Evolutionary conservation across 768 basidiomycete genomes (phyloP).

Genomic region (Mycena amicta): DNA sequence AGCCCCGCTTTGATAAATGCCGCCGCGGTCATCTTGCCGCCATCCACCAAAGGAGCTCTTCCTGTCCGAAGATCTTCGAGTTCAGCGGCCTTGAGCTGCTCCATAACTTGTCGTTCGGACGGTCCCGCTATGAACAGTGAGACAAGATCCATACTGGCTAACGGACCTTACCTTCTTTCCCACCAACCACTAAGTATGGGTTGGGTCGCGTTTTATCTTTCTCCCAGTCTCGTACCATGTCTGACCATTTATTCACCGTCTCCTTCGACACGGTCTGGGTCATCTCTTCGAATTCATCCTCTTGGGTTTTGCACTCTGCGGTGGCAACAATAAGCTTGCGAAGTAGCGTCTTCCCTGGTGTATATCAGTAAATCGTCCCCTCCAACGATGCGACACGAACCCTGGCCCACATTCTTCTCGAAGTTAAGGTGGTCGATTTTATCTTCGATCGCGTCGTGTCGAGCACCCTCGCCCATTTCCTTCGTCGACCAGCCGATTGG

Average conservation of each 20-base stretch:
- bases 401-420: neutral
- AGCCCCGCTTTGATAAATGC: conserved; percentile 6
- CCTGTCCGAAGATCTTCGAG: neutral
- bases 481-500: neutral
- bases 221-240: neutral
- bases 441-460: neutral
- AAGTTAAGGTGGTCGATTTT: neutral
- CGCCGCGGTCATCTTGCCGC: neutral
- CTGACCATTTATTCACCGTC: neutral
- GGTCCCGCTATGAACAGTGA: neutral
- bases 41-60: neutral
- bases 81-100: neutral
- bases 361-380: neutral
- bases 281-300: neutral
- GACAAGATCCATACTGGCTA: neutral
- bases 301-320: neutral
- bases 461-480: neutral
- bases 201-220: neutral
- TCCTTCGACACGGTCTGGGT: neutral
- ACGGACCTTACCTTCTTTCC: neutral
- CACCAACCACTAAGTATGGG: neutral
- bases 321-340: neutral
- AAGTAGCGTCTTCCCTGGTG: neutral
- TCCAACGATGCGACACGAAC: neutral
- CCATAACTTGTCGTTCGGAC: neutral